Evolutionary conservation across 768 basidiomycete species (phyloP).

Genomic region (Boletus rubroflammeus): DNA sequence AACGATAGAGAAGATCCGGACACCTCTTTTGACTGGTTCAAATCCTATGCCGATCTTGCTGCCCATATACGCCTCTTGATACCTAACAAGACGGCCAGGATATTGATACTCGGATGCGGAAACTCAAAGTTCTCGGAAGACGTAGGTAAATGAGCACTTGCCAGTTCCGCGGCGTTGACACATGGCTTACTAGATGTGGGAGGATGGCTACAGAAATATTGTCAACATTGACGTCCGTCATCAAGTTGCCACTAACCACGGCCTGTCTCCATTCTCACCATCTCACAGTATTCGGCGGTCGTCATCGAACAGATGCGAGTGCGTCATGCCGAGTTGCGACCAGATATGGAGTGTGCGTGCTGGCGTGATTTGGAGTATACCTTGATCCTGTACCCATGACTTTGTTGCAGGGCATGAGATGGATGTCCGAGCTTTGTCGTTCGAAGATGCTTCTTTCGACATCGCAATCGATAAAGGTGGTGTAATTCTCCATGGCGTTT

Average conservation of each 20-base stretch:
- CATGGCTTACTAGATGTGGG: conserved; percentile 66
- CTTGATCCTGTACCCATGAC: neutral
- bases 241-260: neutral
- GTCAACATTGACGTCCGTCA: conserved; percentile 69
- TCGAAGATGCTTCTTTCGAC: conserved; percentile 60
- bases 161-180: neutral
- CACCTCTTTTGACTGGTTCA: conserved; percentile 83
- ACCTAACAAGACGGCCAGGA: conserved; percentile 54
- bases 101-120: conserved; percentile 82
- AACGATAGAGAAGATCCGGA: conserved; percentile 51
- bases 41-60: conserved; percentile 72
- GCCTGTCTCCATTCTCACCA: neutral
- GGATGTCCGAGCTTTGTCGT: conserved; percentile 70
- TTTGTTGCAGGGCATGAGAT: conserved; percentile 66
- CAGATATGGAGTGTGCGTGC: conserved; percentile 68
- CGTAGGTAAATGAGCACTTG: conserved; percentile 32
- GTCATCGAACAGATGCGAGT: conserved; percentile 71
- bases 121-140: conserved; percentile 80
- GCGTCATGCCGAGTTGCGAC: conserved; percentile 46
- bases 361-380: neutral
- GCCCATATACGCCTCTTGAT: conserved; percentile 57
- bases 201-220: conserved; percentile 79
- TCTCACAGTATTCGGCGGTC: conserved; percentile 63
- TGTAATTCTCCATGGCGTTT: neutral
- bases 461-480: conserved; percentile 81